These are phyloP conservation scores for Ceratonia siliqua DNA, from an alignment of 306 rosid genomes.

Conservation along the genomic window DNA sequence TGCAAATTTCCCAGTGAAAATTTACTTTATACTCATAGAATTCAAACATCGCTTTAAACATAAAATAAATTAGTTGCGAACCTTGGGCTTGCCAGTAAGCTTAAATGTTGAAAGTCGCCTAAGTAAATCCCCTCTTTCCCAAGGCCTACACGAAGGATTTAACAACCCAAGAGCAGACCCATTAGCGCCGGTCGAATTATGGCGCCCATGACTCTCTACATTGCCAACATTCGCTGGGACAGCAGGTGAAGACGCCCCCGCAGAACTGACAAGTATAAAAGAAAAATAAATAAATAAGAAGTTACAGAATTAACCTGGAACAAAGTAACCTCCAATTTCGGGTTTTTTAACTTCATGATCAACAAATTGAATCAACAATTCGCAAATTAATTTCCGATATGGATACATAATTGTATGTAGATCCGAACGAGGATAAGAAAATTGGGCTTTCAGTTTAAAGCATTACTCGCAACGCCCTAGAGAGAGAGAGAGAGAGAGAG, in stretches of 20 bases:
- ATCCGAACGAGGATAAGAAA: not conserved
- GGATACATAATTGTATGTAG: not conserved
- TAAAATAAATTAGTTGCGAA: slow-evolving; percentile 16
- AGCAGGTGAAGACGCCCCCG: slow-evolving; percentile 89
- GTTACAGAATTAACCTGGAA: not conserved
- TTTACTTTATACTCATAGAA: not conserved
- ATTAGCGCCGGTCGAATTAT: slow-evolving; percentile 60
- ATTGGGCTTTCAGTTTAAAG: not conserved
- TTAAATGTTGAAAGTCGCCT: slow-evolving; percentile 89
- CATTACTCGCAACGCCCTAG: not conserved
- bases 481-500: slow-evolving; percentile 21
- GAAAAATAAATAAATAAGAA: not conserved
- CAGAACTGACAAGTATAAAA: slow-evolving; percentile 60
- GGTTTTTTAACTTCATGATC: not conserved
- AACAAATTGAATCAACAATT: not conserved
- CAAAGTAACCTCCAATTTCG: not conserved
- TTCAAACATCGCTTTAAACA: not conserved
- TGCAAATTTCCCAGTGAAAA: not conserved
- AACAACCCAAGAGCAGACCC: slow-evolving; percentile 56
- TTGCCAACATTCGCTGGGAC: slow-evolving; percentile 60
- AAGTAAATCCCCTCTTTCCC: slow-evolving; percentile 92
- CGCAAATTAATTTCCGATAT: slow-evolving; percentile 3
- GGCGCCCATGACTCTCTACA: no score
- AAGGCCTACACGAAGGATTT: slow-evolving; percentile 72
- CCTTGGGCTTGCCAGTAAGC: slow-evolving; percentile 88